Conservation (phyloP, 2,329 filamentous ascomycete species). For the Tolypocladium tropicale region DNA sequence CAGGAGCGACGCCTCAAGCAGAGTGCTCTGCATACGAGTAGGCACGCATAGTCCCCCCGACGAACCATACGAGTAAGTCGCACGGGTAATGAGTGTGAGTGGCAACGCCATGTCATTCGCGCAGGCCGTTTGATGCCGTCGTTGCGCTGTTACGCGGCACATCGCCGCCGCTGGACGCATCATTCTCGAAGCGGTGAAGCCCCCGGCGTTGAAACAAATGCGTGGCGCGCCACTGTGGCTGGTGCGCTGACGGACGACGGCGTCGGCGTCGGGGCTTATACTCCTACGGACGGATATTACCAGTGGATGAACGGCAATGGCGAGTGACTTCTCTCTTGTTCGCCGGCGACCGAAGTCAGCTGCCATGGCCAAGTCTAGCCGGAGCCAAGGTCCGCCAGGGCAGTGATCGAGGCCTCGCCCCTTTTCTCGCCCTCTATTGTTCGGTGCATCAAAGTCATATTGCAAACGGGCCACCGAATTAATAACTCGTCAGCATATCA, state of each 20-base stretch:
- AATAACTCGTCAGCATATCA: neutral
- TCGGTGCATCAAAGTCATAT: neutral
- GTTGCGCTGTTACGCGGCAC: neutral
- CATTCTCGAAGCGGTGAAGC: neutral
- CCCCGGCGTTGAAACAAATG: neutral
- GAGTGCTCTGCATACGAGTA: neutral
- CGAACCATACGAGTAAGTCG: too few species aligned
- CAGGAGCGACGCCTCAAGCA: neutral
- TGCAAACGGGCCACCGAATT: neutral
- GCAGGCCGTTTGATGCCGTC: too few species aligned
- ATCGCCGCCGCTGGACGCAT: neutral
- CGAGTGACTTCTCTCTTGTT: too few species aligned
- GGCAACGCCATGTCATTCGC: too few species aligned
- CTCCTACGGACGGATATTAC: too few species aligned
- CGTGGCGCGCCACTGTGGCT: constrained; percentile 5
- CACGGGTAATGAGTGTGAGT: too few species aligned
- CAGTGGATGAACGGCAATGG: too few species aligned
- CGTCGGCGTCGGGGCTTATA: neutral
- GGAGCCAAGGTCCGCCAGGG: too few species aligned
- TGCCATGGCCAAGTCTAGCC: too few species aligned
- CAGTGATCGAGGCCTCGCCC: too few species aligned
- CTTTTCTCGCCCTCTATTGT: neutral
- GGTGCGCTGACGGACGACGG: neutral
- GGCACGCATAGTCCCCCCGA: too few species aligned
- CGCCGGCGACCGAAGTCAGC: too few species aligned